Evolutionary conservation across 352 stramenopile genomes (phyloP), one percentile per base, ranked within the genome.

Genomic region (Achlya hypogyna): DNA sequence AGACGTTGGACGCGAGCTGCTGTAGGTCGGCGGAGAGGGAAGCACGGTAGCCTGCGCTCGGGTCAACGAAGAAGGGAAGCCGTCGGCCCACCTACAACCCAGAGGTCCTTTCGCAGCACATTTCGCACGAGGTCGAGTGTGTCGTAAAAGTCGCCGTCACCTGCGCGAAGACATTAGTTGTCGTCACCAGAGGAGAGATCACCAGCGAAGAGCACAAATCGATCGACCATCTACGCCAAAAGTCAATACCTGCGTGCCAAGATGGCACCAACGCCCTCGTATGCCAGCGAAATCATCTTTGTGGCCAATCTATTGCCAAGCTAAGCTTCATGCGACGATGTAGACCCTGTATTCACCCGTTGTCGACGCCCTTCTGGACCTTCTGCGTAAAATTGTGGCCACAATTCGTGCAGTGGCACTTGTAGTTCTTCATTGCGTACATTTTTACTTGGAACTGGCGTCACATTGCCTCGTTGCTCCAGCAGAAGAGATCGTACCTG

Each of bases 361-460:
- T 94, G 74, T 94, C 85, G 29, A 94, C 85, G 34, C 85, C 85
- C 71, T 94, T 92, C 38, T 94, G 85, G 14, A 94, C 82, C 40
- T 88, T 81, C 53, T 94, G 81, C 6, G 70, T 78, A 51, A 94
- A 94, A 28, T 75, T 40, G 56, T 81, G 75, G 10, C 80, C 78
- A 47, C 85, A 94, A 34, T 65, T 75, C 29, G 64, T 71, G 65
- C 85, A 94, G 51, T 86, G 70, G 42, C 85, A 94, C 31, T 71
- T 71, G 69, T 91, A 92, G 38, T 82, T 86, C 71, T 94, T 94
- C 81, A 89, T 94, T 4, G 78, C 76, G 66, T 91, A 94, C 22
- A 91, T 74, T 62, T 84, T 91, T 27, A 94, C 69, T 74, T 94
- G 85, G 58, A 94, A 94, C 83, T 93, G 35, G 23, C 14, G 34